These are phyloP conservation scores for Curvularia lunata DNA, from an alignment of 2,329 filamentous ascomycete genomes.

Conservation along the genomic window DNA sequence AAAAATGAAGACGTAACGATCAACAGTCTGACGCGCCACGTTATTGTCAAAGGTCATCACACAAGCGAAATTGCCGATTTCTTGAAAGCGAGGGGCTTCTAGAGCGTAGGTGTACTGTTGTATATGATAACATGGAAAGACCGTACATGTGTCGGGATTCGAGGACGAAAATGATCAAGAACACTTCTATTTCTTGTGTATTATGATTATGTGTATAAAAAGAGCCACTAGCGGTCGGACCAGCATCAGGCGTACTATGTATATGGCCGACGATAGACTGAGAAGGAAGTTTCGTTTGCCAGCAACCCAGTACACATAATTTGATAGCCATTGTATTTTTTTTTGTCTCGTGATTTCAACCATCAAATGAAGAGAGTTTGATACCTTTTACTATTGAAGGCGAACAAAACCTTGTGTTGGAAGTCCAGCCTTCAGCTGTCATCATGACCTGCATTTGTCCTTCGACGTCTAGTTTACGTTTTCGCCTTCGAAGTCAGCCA, in stretches of 20 bases:
- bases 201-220: slow-evolving; percentile 4
- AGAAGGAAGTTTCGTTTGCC: not conserved
- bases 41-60: slow-evolving; percentile 54
- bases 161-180: not conserved
- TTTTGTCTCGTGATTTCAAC: not conserved
- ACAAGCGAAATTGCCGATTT: slow-evolving; percentile 19
- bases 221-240: not conserved
- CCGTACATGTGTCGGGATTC: not conserved
- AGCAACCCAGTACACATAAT: not conserved
- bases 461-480: slow-evolving; percentile 12
- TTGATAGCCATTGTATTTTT: not conserved
- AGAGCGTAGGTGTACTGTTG: not conserved
- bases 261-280: not conserved
- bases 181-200: not conserved
- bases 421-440: not conserved
- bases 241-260: not conserved
- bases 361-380: not conserved
- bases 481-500: slow-evolving; percentile 4
- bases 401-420: not conserved
- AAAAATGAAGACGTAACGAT: slow-evolving; percentile 61
- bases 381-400: not conserved
- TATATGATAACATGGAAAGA: not conserved
- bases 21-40: slow-evolving; percentile 71
- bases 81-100: slow-evolving; percentile 28
- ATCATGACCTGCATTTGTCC: not conserved